Evolutionary conservation across 1,284 basidiomycete species (phyloP).

Genomic region (Quambalaria eucalypti): DNA sequence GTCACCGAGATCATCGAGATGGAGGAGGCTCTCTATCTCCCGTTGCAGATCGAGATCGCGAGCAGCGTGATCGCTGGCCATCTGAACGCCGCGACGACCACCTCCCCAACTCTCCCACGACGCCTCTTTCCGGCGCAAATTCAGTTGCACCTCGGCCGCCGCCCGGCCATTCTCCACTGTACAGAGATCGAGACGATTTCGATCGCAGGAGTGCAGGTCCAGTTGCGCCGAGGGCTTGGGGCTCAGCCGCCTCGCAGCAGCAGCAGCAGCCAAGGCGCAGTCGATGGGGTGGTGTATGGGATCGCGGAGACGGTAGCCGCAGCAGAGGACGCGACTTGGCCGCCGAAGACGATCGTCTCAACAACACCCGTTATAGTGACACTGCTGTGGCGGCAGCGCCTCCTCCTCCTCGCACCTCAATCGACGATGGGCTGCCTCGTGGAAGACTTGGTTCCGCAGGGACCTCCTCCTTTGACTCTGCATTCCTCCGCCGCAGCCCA

Average conservation of each 20-base stretch:
- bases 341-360: background rate
- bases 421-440: background rate
- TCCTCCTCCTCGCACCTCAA: too few relatives aligned
- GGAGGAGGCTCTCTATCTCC: too few relatives aligned
- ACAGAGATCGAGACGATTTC: background rate
- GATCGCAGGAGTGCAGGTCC: background rate
- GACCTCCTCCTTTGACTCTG: background rate
- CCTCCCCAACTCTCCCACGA: background rate
- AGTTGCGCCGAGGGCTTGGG: background rate
- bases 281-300: background rate
- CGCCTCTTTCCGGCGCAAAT: background rate
- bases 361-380: background rate
- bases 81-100: background rate
- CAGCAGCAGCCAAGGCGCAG: background rate
- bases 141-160: background rate
- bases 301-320: background rate
- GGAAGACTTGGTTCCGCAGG: background rate
- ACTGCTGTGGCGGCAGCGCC: too few relatives aligned
- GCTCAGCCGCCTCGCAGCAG: background rate
- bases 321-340: background rate
- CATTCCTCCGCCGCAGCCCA: background rate
- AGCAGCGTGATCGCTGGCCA: background rate
- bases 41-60: constrained; percentile 3
- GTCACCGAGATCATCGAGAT: background rate
- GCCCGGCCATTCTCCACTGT: background rate